These are phyloP conservation scores for Chalciporus piperatus DNA, from an alignment of 768 basidiomycete genomes.

Conservation along the genomic window DNA sequence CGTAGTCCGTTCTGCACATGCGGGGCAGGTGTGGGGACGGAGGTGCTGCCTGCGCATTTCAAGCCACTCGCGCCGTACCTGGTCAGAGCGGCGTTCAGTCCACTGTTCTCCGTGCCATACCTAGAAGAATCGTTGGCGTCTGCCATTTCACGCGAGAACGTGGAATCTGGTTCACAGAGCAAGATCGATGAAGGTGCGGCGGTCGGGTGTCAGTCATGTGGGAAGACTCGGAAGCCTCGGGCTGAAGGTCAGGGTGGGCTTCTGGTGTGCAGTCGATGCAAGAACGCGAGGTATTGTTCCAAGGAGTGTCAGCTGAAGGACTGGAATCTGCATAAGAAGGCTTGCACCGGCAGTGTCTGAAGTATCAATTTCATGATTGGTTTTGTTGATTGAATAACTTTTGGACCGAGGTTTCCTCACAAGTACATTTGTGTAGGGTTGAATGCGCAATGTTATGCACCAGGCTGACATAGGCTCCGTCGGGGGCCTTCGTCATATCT, in stretches of 20 bases:
- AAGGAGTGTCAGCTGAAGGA: constrained; percentile 34
- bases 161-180: background rate
- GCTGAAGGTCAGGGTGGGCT: background rate
- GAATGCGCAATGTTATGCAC: no score
- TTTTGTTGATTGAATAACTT: no score
- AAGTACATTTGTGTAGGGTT: no score
- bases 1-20: constrained; percentile 13
- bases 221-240: background rate
- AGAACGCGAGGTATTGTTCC: constrained; percentile 41
- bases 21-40: constrained; percentile 13
- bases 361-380: no score
- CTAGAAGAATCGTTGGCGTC: constrained; percentile 31
- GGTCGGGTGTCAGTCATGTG: constrained; percentile 5
- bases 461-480: no score
- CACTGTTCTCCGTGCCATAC: constrained; percentile 51
- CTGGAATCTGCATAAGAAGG: constrained; percentile 11
- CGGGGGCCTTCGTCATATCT: no score
- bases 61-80: constrained; percentile 38
- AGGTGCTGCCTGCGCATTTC: constrained; percentile 31
- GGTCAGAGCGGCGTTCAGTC: constrained; percentile 52
- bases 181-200: background rate
- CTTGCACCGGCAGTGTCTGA: background rate
- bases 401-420: no score
- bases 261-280: constrained; percentile 36
- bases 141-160: background rate